Evolutionary conservation across 2,329 filamentous ascomycete species (phyloP).

Genomic region (Chalaropsis ovoidea): DNA sequence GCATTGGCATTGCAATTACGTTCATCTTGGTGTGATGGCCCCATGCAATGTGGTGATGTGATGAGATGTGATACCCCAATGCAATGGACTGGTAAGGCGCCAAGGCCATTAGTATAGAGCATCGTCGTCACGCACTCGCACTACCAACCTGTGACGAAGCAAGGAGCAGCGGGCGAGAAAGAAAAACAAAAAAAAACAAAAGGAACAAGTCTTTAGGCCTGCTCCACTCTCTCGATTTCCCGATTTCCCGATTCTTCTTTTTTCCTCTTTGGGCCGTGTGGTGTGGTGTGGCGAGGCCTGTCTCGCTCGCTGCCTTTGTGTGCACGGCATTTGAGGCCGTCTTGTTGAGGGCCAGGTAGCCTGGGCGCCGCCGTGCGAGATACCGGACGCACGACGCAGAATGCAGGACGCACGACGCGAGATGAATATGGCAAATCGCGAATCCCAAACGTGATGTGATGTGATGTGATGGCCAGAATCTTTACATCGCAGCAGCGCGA

Average conservation of each 20-base stretch:
- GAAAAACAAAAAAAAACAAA: no score
- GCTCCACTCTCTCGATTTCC: no score
- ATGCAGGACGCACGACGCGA: no score
- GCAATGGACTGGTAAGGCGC: constrained; percentile 10
- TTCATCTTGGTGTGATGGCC: neutral
- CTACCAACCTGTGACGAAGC: neutral
- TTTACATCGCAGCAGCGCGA: neutral
- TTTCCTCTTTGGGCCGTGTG: no score
- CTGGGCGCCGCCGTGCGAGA: no score
- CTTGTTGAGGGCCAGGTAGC: neutral
- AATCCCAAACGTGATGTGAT: constrained; percentile 2
- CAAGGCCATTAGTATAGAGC: neutral
- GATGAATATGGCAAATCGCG: neutral
- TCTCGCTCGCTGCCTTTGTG: neutral
- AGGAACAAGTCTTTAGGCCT: no score
- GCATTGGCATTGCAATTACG: no score
- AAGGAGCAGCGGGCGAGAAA: no score
- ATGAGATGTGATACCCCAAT: constrained; percentile 1
- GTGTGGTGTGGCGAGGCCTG: no score
- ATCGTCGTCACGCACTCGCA: neutral
- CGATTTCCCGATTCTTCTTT: no score
- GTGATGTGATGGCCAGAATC: neutral
- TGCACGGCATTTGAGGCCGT: neutral
- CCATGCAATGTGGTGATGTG: constrained; percentile 1
- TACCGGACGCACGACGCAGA: no score